phyloP scores from a whole-genome alignment of 1,284 basidiomycete species.

The Coniferiporia weirii region DNA sequence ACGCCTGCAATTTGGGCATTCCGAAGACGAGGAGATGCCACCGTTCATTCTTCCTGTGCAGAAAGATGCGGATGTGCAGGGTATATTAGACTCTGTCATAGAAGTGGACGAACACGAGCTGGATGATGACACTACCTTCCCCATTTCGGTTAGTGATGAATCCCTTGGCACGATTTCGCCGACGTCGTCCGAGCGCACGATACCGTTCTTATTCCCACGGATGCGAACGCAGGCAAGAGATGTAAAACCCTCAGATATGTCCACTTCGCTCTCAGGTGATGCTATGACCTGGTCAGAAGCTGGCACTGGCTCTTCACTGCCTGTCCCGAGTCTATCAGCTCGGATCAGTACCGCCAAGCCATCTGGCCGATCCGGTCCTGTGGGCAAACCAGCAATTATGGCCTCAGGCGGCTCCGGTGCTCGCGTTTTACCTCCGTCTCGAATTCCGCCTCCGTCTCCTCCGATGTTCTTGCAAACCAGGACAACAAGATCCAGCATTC shows the following conservation, averaged over 20 bases:
- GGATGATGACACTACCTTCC: conserved; percentile 65
- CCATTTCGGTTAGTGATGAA: conserved; percentile 35
- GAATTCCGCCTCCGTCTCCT: conserved; percentile 16
- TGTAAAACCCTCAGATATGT: background rate
- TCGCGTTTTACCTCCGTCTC: conserved; percentile 8
- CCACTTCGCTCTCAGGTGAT: background rate
- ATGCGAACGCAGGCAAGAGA: conserved; percentile 17
- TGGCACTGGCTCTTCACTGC: background rate
- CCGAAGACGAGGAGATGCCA: conserved; percentile 17
- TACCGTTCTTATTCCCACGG: conserved; percentile 26
- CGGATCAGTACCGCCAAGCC: background rate
- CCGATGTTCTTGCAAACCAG: conserved; percentile 12
- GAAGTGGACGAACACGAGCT: conserved; percentile 43
- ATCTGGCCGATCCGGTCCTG: background rate
- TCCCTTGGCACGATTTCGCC: conserved; percentile 21
- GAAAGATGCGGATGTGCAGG: conserved; percentile 26
- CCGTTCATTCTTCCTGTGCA: conserved; percentile 47
- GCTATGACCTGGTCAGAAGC: background rate
- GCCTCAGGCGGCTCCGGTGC: background rate
- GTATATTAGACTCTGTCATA: conserved; percentile 35
- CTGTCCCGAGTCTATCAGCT: background rate
- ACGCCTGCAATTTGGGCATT: conserved; percentile 9
- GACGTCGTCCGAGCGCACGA: conserved; percentile 25
- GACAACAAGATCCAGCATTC: background rate
- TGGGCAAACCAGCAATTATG: background rate